Conservation (phyloP, 768 basidiomycete genomes). For the Basidioascus undulatus region DNA sequence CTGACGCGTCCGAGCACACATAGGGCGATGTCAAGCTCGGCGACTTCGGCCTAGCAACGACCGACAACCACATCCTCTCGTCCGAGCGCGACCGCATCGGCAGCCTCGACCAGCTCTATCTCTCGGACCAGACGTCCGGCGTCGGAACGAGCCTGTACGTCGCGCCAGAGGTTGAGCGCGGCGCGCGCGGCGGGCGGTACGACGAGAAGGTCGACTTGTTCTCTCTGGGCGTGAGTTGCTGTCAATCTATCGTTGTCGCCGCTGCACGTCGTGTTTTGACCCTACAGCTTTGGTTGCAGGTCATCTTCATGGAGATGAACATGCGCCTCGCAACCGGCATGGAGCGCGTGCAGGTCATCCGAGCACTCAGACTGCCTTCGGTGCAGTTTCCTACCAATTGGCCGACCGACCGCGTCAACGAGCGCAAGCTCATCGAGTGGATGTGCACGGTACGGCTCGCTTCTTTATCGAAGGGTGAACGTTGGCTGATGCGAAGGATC, state of each 20-base stretch:
- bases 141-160: conserved; percentile 82
- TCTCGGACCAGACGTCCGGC: conserved; percentile 8
- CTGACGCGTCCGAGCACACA: no score
- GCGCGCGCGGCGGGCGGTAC: conserved; percentile 14
- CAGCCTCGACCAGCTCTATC: background rate
- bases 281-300: no score
- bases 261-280: no score
- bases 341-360: conserved; percentile 63
- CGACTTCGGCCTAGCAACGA: conserved; percentile 78
- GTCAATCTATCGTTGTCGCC: background rate
- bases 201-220: conserved; percentile 90
- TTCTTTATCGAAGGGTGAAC: no score
- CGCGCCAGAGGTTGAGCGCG: conserved; percentile 50
- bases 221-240: conserved; percentile 49
- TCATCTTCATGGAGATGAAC: conserved; percentile 97
- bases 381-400: conserved; percentile 58
- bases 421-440: conserved; percentile 41
- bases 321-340: conserved; percentile 48
- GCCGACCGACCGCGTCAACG: conserved; percentile 33
- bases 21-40: conserved; percentile 34
- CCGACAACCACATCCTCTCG: conserved; percentile 19
- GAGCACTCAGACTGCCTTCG: conserved; percentile 43
- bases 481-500: no score
- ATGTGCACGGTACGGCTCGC: background rate
- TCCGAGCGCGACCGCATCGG: background rate